Evolutionary conservation across 345 rosid species (phyloP).

Genomic region (Sisymbrium irio): DNA sequence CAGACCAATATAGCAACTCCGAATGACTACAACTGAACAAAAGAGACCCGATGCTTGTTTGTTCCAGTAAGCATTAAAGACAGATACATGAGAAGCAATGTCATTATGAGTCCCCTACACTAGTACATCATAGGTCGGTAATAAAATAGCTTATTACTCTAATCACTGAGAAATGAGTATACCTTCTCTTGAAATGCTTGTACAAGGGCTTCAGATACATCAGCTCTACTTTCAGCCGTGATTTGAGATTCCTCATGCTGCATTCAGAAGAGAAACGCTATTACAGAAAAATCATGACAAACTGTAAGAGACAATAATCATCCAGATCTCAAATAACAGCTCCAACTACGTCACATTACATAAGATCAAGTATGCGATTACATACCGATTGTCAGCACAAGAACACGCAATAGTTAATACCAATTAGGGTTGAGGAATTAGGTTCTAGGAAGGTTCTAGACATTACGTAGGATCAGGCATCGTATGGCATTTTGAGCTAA

Average conservation of each 20-base stretch:
- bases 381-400: background rate
- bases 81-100: background rate
- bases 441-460: background rate
- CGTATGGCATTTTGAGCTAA: background rate
- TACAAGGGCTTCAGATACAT: conserved; percentile 55
- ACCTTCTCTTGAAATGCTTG: conserved; percentile 93
- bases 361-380: too few relatives aligned
- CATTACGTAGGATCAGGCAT: background rate
- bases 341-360: too few relatives aligned
- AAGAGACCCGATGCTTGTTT: background rate
- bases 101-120: background rate
- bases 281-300: conserved; percentile 5
- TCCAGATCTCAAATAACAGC: background rate
- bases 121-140: background rate
- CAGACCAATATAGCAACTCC: too few relatives aligned
- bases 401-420: background rate
- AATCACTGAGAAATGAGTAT: conserved; percentile 4
- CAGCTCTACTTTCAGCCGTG: conserved; percentile 35
- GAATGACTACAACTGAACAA: background rate
- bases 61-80: background rate
- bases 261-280: conserved; percentile 19
- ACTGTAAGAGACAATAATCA: background rate
- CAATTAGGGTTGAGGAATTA: background rate
- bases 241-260: conserved; percentile 42
- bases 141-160: background rate